Base-by-base conservation (phyloP, 306 rosid genomes). In the Medicago arabica region DNA sequence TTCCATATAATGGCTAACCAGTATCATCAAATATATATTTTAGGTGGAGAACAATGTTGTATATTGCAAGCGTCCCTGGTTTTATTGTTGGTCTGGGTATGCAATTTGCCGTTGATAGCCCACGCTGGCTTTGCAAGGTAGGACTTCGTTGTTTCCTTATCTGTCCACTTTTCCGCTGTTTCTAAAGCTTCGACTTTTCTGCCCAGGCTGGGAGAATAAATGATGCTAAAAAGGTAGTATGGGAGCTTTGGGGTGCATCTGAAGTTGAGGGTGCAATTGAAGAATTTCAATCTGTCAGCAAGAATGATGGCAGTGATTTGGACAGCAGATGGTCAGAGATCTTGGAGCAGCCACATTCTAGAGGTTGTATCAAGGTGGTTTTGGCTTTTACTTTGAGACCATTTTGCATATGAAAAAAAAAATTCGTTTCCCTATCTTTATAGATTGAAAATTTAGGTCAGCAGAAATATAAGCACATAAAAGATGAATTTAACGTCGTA, bases 1-100 rank as follows among this genome's bases (percentile, higher is more conserved):
- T 78, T 67, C 64, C 41, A 31, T 68, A 73, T 68, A 82, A 51
- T 43, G 67, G 31, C 41, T 68, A 60, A 34, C 23, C 23, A 50
- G 44, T 8, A 71, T 39, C 59, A 67, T 69, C 60, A 79, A 39
- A 39, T 58, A 28, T 69, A 46, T 67, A 53, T 82, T 81, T 80
- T 89, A 93, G 98, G 98, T 93, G 98, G 98, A 89, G 98, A 87
- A 83, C 88, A 58, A 87, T 93, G 90, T 80, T 93, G 38, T 93
- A 91, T 73, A 82, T 88, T 72, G 97, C 98, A 76, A 89, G 96
- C 75, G 60, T 91, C 74, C 98, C 97, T 25, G 93, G 92, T 41
- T 72, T 91, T 79, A 9, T 89, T 62, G 84, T 93, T 50, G 87
- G 87, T 17, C 78, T 91, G 80, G 97, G 96, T 44, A 93, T 93